Evolutionary conservation across 2,329 filamentous ascomycete genomes (phyloP), one percentile per base, ranked within the genome.

Genomic region (Paecilomyces sp.): DNA sequence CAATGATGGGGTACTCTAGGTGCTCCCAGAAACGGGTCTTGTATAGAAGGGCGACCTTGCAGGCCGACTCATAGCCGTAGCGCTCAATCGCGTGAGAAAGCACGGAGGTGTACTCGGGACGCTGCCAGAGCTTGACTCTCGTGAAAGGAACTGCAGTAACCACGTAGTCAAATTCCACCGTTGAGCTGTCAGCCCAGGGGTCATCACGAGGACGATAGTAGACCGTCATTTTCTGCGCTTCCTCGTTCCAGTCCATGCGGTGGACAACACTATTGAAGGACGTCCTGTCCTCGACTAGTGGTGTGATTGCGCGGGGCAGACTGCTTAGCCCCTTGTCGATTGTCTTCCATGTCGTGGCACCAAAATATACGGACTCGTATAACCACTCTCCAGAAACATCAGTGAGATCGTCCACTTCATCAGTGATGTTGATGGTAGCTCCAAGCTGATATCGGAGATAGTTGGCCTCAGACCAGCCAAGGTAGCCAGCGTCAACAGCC

Each of bases 1-100:
- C 88, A 61, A 83, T 78, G 69, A 90, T 90, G 4, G 83, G 81
- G 1, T 76, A 70, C 2, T 73, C 69, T 8, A 82, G 71, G 60
- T 83, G 78, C 62, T 84, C 82, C 82, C 82, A 84, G 74, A 84
- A 84, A 1, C 88, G 84, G 0, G 87, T 85, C 60, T 82, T 77
- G 76, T 88, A 91, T 70, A 88, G 86, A 2, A 90, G 80, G 0
- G 87, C 84, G 0, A 90, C 81, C 69, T 84, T 83, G 68, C 81
- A 83, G 1, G 76, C 72, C 25, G 77, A 78, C 25, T 76, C 68
- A 68, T 83, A 83, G 63, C 82, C 81, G 60, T 83, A 74, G 1
- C 72, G 72, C 25, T 64, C 69, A 65, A 83, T 82, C 5, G 81
- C 80, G 11, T 78, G 78, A 50, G 70, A 70, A 33, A 83, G 70